Evolutionary conservation across 1,139 yeast genomes (phyloP), one percentile per base, ranked within the genome.

Genomic region (Geotrichum europaeum): DNA sequence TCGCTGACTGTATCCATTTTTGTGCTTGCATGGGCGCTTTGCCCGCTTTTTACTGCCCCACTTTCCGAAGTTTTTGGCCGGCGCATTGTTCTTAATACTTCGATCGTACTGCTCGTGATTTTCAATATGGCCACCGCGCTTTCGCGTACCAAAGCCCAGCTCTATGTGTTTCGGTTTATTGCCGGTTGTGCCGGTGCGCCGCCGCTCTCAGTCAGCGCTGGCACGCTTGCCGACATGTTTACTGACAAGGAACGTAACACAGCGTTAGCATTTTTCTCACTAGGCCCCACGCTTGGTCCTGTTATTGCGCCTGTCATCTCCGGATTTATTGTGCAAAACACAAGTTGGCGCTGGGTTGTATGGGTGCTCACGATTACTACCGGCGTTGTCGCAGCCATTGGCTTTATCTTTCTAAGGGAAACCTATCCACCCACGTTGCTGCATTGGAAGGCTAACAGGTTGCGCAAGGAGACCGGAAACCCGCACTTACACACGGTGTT

Each of bases 181-280:
- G 87, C 87, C 1, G 90, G 90, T 1, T 71, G 81, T 34, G 84
- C 85, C n/a, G 87, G 86, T 3, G 81, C 85, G 60, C 85, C 87
- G 1, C 84, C 89, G 0, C 73, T 85, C 55, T 82, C 84, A 58
- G 85, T 84, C n/a, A 87, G 88, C n/a, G 88, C 87, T 1, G 90
- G 89, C 40, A 80, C 84, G 4, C 70, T 85, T 56, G 86, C 87
- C n/a, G 90, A 85, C 68, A 70, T 84, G 61, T 85, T 80, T 73
- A 75, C 76, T 55, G 84, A 83, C 64, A 68, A 73, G 43, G 77
- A 81, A 53, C 75, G 89, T 56, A 83, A 81, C 56, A 68, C 76
- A 40, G 88, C 89, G 1, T 75, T 85, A 77, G 84, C 86, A 0
- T 72, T 82, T n/a, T 85, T 81, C 70, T 78, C 84, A 0, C 68